Evolutionary conservation across 176 grass and related monocot genomes (phyloP).

Genomic region (Juncus effusus): DNA sequence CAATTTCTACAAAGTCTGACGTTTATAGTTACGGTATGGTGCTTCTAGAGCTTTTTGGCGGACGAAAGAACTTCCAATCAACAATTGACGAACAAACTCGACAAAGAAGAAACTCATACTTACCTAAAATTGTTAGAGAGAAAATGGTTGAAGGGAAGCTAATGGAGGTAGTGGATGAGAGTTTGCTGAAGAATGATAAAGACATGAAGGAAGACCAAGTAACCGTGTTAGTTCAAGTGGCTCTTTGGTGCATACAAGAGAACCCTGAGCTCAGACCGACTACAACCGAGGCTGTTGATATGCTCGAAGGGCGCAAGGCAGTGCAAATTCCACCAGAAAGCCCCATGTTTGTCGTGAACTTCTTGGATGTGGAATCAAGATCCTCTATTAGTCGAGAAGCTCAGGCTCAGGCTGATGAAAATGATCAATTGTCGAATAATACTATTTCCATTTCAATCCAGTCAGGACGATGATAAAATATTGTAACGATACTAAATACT

Average conservation of each 20-base stretch:
- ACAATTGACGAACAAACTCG: not conserved
- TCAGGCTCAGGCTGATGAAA: not conserved
- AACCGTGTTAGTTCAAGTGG: constrained; percentile 20
- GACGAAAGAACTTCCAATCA: constrained; percentile 32
- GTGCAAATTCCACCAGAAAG: constrained; percentile 6
- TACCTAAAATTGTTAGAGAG: constrained; percentile 32
- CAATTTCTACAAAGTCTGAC: constrained; percentile 43
- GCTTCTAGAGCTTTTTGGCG: constrained; percentile 48
- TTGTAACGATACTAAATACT: too few species aligned
- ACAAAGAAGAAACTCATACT: constrained; percentile 15
- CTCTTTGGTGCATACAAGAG: constrained; percentile 13
- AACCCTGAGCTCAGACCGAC: constrained; percentile 26
- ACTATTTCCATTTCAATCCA: constrained; percentile 2
- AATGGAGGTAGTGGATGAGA: constrained; percentile 42
- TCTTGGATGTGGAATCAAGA: constrained; percentile 1
- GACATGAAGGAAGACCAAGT: constrained; percentile 32
- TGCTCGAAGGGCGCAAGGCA: constrained; percentile 32
- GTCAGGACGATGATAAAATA: not conserved
- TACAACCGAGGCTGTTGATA: constrained; percentile 33
- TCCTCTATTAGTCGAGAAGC: too few species aligned
- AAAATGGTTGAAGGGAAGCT: constrained; percentile 28
- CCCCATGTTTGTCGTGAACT: constrained; percentile 20
- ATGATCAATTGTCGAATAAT: not conserved
- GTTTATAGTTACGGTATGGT: constrained; percentile 69
- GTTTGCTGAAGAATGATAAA: constrained; percentile 15